Evolutionary conservation across 2,329 filamentous ascomycete species (phyloP).

Genomic region (Fusarium sp.): DNA sequence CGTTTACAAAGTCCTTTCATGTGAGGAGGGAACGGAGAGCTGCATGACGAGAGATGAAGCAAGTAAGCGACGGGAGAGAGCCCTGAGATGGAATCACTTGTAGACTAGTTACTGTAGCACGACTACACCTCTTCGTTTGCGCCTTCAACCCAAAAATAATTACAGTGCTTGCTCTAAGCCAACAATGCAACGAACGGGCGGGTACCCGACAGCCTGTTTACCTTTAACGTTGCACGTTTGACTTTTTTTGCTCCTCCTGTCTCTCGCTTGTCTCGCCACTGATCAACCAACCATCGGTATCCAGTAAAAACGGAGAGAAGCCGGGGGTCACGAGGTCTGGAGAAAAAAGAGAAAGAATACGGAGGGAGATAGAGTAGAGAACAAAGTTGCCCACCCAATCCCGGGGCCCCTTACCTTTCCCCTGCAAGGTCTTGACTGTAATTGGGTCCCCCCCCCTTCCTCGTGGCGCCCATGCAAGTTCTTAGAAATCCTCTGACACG

Average conservation of each 20-base stretch:
- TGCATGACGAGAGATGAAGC: conserved; percentile 14
- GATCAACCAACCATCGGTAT: neutral
- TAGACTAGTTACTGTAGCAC: neutral
- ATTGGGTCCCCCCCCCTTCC: conserved; percentile 5
- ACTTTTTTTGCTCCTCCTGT: neutral
- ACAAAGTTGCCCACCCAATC: conserved; percentile 20
- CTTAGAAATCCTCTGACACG: neutral
- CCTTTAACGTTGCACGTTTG: conserved; percentile 1
- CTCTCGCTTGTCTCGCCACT: conserved; percentile 14
- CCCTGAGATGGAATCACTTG: neutral
- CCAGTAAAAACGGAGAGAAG: neutral
- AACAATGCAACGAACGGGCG: neutral
- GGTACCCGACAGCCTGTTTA: conserved; percentile 12
- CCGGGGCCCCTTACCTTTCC: conserved; percentile 20
- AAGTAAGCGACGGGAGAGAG: conserved; percentile 11
- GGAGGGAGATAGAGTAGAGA: conserved; percentile 22
- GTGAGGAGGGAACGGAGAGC: neutral
- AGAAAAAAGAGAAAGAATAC: conserved; percentile 1
- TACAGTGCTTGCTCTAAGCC: neutral
- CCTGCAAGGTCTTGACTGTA: conserved; percentile 10
- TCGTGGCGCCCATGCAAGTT: conserved; percentile 2
- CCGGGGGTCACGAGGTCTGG: conserved; percentile 25
- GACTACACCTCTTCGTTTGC: neutral
- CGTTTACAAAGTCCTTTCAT: neutral
- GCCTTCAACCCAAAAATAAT: conserved; percentile 11